phyloP scores from a whole-genome alignment of 306 rosid genomes.

The Prosopis cineraria region DNA sequence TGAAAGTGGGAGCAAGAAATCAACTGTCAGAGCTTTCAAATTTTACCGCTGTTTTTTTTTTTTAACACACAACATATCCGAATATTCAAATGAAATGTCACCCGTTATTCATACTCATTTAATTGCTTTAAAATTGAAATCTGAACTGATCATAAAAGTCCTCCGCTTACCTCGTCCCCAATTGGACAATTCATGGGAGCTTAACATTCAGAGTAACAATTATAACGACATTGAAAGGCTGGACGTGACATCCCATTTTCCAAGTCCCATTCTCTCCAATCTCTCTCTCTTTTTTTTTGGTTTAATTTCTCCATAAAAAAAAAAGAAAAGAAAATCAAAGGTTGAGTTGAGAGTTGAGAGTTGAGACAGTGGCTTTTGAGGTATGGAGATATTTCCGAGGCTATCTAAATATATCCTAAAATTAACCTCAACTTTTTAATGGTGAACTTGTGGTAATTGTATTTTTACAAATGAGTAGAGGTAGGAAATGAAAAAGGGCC shows the following conservation, averaged over 20 bases:
- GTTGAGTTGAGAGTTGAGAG: no score
- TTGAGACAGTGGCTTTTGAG: not conserved
- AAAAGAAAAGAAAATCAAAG: not conserved
- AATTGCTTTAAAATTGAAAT: not conserved
- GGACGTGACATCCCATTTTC: slow-evolving; percentile 3
- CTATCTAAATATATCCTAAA: not conserved
- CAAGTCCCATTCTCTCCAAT: slow-evolving; percentile 16
- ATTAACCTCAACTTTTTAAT: not conserved
- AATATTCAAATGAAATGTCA: not conserved
- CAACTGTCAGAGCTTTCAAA: not conserved
- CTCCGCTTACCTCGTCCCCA: slow-evolving; percentile 16
- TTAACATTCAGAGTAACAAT: slow-evolving; percentile 24
- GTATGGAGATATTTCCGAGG: not conserved
- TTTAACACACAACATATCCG: not conserved
- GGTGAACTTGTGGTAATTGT: not conserved
- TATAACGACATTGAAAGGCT: not conserved
- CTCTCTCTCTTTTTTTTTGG: not conserved
- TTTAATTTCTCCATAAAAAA: not conserved
- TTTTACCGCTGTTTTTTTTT: no score
- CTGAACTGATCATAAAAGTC: not conserved
- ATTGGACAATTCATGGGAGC: slow-evolving; percentile 18
- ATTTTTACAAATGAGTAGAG: not conserved
- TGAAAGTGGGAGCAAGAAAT: slow-evolving; percentile 51
- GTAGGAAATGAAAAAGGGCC: no score
- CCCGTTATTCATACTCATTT: not conserved